Base-by-base conservation (phyloP, 208 protist species). In the Naegleria gruberi region DNA sequence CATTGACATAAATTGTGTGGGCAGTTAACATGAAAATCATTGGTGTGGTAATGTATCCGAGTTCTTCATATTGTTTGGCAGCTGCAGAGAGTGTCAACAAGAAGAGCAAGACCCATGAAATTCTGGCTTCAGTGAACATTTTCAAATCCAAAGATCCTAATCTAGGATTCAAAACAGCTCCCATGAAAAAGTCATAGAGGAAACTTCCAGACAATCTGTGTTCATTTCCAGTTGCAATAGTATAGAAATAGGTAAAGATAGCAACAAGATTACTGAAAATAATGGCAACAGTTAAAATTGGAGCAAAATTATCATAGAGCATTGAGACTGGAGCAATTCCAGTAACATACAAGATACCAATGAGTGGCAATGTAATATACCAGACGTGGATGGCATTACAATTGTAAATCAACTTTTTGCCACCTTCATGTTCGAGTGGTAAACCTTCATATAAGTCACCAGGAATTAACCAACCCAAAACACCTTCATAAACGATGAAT, bases 131-230 rank as follows among this genome's bases (percentile, higher is more conserved):
- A 8, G 93, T 94, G 82, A 96, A 98, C 82, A 98, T 91, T 95
- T 98, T 98, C 55, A 98, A 91, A 89, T 98, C 97, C 57, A 98
- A 92, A 92, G 93, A 91, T 87, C 96, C 96, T 55, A 98, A 94
- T 51, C 95, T 93, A 91, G 93, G 96, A 93, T 97, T 96, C 41
- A 97, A 94, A 43, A 47, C 93, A 73, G 93, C 95, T 47, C 97
- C 97, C 96, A 98, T 98, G 93, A 98, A 98, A 91, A 98, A 98
- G 91, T 98, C 96, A 93, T 98, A 98, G 57, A 98, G 90, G 88
- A 95, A 82, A 92, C 94, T 98, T 51, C 95, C 95, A 41, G 94
- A 94, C 94, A 97, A 97, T 89, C 96, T 95, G 85, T 97, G 94
- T 85, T 91, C 89, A 90, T 89, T 92, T 87, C 91, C 91, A 81